Conservation (phyloP, 305 asterid species). For the Ajuga reptans region DNA sequence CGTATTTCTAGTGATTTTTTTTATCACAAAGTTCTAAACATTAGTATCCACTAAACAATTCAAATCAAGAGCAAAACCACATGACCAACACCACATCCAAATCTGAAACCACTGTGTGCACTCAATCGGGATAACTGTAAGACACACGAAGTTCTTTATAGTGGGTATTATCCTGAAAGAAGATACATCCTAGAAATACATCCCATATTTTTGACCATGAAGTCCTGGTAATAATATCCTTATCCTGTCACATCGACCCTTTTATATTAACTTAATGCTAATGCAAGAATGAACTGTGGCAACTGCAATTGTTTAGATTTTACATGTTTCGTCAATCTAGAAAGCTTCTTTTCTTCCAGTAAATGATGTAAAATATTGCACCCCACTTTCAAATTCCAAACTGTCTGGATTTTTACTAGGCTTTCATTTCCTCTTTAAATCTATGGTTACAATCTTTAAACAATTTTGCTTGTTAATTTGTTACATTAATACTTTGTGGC, state of each 20-base stretch:
- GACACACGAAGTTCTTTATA: background rate
- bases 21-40: background rate
- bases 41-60: background rate
- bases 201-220: background rate
- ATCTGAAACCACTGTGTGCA: background rate
- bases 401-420: background rate
- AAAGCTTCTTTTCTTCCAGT: background rate
- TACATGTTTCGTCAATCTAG: background rate
- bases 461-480: background rate
- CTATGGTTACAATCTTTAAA: background rate
- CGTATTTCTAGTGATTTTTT: background rate
- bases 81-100: background rate
- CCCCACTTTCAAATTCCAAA: background rate
- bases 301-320: background rate
- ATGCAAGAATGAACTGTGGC: background rate
- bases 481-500: conserved; percentile 27
- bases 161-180: background rate
- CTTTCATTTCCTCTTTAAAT: background rate
- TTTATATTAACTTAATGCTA: background rate
- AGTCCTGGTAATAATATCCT: background rate
- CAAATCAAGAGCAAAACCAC: background rate
- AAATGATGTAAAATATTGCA: background rate
- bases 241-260: background rate
- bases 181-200: background rate
- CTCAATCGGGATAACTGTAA: background rate